Evolutionary conservation across 345 rosid genomes (phyloP).

Genomic region (Gossypium rotundifolium): DNA sequence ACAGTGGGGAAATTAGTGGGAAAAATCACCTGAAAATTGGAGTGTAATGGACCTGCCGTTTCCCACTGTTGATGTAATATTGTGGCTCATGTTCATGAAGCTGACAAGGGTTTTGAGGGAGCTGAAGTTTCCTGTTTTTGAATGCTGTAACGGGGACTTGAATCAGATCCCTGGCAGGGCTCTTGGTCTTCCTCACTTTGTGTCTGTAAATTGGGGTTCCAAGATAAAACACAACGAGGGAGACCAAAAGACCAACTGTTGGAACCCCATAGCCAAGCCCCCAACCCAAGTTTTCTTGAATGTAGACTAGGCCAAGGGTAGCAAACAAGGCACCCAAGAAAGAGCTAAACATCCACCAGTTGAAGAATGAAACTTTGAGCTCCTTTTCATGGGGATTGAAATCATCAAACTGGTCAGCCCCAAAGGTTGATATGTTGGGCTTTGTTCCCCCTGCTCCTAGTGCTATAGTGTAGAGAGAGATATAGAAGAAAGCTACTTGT

Average conservation of each 20-base stretch:
- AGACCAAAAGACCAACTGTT: constrained; percentile 57
- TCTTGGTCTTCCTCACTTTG: constrained; percentile 46
- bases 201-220: constrained; percentile 87
- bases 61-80: constrained; percentile 49
- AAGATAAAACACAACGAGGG: constrained; percentile 59
- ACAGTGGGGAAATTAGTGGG: background rate
- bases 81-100: constrained; percentile 60
- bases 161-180: constrained; percentile 56
- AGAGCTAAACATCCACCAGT: constrained; percentile 96
- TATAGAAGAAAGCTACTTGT: constrained; percentile 66
- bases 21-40: constrained; percentile 48
- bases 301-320: constrained; percentile 71
- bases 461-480: constrained; percentile 69
- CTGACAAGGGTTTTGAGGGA: constrained; percentile 40
- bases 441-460: constrained; percentile 88
- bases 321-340: constrained; percentile 76
- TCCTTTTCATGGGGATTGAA: constrained; percentile 46
- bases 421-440: constrained; percentile 88
- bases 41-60: constrained; percentile 62
- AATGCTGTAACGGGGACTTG: constrained; percentile 53
- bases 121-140: constrained; percentile 45
- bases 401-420: constrained; percentile 94
- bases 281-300: constrained; percentile 89
- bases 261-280: constrained; percentile 90
- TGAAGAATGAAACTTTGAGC: constrained; percentile 80